Percentiles rank a stretch among this genome's conserved stretches.
Conservation (phyloP, 1,284 basidiomycete species). For the Volvariella volvacea region DNA sequence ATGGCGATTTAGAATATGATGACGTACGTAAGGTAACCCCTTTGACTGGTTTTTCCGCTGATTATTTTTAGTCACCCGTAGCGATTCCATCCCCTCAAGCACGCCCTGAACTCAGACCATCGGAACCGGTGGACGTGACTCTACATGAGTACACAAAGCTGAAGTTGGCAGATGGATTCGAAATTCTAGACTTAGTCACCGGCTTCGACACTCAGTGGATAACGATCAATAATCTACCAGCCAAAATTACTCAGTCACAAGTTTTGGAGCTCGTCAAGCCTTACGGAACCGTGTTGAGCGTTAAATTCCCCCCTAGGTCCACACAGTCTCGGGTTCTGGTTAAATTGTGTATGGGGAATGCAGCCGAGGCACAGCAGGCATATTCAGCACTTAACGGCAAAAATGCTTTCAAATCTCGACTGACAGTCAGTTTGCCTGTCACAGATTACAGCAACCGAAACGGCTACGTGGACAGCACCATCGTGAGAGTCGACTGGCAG, state of each 20-base stretch:
- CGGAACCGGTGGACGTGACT: slow-evolving; percentile 3
- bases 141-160: slow-evolving; percentile 35
- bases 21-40: background rate
- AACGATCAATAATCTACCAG: slow-evolving; percentile 30
- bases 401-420: slow-evolving; percentile 24
- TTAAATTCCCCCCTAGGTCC: slow-evolving; percentile 21
- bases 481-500: slow-evolving; percentile 47
- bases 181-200: slow-evolving; percentile 33
- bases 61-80: background rate
- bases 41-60: background rate
- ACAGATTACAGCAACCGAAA: slow-evolving; percentile 26
- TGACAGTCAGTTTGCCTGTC: slow-evolving; percentile 35
- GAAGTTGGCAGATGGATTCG: slow-evolving; percentile 34
- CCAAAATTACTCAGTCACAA: slow-evolving; percentile 16
- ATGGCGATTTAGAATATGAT: slow-evolving; percentile 25
- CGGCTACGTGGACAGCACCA: slow-evolving; percentile 35
- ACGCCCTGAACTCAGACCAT: no score
- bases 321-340: slow-evolving; percentile 21
- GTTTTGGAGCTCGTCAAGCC: slow-evolving; percentile 22
- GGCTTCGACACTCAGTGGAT: slow-evolving; percentile 42
- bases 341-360: slow-evolving; percentile 37
- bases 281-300: slow-evolving; percentile 40
- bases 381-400: slow-evolving; percentile 39
- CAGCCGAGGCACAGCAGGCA: slow-evolving; percentile 43
- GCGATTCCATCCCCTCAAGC: no score